Evolutionary conservation across 345 rosid genomes (phyloP).

Genomic region (Euclidium syriacum): DNA sequence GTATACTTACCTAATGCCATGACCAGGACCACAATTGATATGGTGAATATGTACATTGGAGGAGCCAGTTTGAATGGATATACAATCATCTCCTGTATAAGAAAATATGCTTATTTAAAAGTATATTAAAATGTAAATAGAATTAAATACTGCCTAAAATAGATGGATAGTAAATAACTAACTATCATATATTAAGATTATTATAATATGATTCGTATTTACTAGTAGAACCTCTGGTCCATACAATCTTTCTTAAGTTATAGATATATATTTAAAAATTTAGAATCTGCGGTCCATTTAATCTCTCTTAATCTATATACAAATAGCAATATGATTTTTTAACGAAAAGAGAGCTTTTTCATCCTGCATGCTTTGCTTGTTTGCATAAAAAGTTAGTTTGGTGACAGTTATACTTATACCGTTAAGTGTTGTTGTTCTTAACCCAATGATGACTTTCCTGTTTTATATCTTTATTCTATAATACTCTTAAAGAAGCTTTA

Average conservation of each 20-base stretch:
- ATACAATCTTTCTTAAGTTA: not conserved
- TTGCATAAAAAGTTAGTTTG: conserved; percentile 27
- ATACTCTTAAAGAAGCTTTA: not conserved
- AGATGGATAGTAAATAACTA: not conserved
- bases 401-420: conserved; percentile 29
- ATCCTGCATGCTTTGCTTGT: conserved; percentile 29
- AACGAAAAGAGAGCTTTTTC: conserved; percentile 9
- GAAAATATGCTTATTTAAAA: not conserved
- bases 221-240: not conserved
- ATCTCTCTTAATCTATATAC: not conserved
- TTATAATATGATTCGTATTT: not conserved
- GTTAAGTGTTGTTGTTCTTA: conserved; percentile 13
- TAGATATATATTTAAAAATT: not conserved
- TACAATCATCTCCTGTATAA: conserved; percentile 78
- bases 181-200: not conserved
- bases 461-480: not conserved
- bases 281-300: conserved; percentile 5
- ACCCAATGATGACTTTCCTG: conserved; percentile 12
- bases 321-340: not conserved
- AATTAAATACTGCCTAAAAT: not conserved
- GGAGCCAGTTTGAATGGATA: conserved; percentile 88
- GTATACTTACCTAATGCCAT: conserved; percentile 68
- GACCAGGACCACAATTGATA: conserved; percentile 87
- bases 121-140: not conserved
- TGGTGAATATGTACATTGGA: conserved; percentile 70